These are phyloP conservation scores for Microcyclospora tardicrescens DNA, from an alignment of 2,329 filamentous ascomycete genomes.

Conservation along the genomic window DNA sequence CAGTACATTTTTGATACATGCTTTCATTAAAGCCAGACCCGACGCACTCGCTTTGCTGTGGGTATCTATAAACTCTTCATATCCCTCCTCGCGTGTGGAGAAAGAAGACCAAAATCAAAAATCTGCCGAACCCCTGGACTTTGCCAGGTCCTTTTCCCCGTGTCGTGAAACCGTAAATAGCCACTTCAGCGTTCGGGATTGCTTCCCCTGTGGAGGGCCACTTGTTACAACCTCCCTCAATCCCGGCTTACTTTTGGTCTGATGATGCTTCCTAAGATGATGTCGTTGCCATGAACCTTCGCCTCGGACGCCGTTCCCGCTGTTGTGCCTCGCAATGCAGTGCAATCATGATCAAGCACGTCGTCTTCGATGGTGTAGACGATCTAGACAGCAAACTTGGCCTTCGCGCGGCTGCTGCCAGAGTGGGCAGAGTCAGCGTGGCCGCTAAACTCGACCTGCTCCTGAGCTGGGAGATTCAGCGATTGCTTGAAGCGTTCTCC, in stretches of 20 bases:
- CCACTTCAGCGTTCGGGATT: no score
- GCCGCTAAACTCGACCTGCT: constrained; percentile 85
- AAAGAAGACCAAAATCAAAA: no score
- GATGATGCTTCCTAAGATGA: neutral
- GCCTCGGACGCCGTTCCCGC: neutral
- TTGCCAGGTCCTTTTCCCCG: no score
- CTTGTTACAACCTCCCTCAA: constrained; percentile 21
- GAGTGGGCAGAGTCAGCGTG: constrained; percentile 89
- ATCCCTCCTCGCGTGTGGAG: no score
- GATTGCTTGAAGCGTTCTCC: constrained; percentile 88
- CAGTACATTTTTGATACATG: no score
- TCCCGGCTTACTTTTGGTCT: neutral
- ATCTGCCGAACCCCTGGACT: no score
- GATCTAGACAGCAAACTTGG: constrained; percentile 70
- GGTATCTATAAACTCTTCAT: no score
- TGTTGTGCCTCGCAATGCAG: neutral
- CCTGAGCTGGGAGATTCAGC: constrained; percentile 61
- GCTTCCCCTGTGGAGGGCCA: constrained; percentile 17
- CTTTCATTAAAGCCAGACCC: no score
- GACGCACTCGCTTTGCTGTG: no score
- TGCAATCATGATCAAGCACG: neutral
- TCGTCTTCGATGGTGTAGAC: neutral
- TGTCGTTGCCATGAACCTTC: neutral
- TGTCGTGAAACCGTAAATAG: no score
- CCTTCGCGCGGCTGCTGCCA: constrained; percentile 89